Percentiles rank a stretch among this genome's conserved stretches.
Conservation (phyloP, 192 early-diverging fungal genomes). For the Dispira parvispora region DNA sequence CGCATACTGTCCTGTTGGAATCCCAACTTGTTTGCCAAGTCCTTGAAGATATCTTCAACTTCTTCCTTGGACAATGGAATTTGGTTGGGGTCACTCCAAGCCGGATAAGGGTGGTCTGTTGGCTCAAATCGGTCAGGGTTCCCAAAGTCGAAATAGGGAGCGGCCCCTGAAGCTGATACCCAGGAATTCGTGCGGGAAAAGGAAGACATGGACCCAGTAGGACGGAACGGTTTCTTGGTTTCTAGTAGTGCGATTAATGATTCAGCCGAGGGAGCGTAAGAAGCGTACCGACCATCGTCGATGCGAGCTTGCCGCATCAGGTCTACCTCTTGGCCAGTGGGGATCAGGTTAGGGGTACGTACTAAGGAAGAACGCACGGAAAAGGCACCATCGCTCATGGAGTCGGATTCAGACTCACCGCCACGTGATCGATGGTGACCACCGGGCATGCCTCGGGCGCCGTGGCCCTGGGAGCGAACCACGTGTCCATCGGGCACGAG, state of each 20-base stretch:
- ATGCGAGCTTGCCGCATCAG: conserved; percentile 34
- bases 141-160: conserved; percentile 30
- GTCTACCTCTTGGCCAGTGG: conserved; percentile 26
- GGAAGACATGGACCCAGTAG: conserved; percentile 34
- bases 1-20: conserved; percentile 61
- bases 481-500: conserved; percentile 29
- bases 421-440: conserved; percentile 10
- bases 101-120: conserved; percentile 29
- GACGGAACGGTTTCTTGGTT: conserved; percentile 38
- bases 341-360: conserved; percentile 33
- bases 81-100: conserved; percentile 41
- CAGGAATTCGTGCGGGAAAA: conserved; percentile 36
- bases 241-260: conserved; percentile 48
- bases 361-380: conserved; percentile 35
- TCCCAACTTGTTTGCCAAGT: conserved; percentile 49
- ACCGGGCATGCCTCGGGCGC: conserved; percentile 24
- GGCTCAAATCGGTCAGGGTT: conserved; percentile 27
- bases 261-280: conserved; percentile 48
- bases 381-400: conserved; percentile 33
- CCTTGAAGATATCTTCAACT: conserved; percentile 50
- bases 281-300: conserved; percentile 50
- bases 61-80: conserved; percentile 46
- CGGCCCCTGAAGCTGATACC: conserved; percentile 29
- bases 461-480: conserved; percentile 24
- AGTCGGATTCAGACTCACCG: conserved; percentile 29